phyloP scores from a whole-genome alignment of 2,329 filamentous ascomycete species.

The Pseudovirgaria hyperparasitica region DNA sequence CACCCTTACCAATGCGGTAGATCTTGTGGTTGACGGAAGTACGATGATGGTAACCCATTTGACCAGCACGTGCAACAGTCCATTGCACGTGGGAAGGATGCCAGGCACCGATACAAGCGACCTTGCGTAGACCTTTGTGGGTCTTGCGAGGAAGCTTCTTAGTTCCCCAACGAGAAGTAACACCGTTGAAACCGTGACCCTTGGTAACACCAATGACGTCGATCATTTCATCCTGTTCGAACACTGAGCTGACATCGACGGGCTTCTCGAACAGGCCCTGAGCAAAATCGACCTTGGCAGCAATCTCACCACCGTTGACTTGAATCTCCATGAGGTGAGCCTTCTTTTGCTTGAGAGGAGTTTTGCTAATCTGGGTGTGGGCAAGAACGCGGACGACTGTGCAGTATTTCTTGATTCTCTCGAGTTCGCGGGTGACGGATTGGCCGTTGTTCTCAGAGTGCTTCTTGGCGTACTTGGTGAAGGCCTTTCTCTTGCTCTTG shows the following conservation, averaged over 20 bases:
- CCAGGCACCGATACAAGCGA: slow-evolving; percentile 99
- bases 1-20: slow-evolving; percentile 93
- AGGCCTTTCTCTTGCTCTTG: slow-evolving; percentile 99
- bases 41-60: slow-evolving; percentile 99
- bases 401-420: slow-evolving; percentile 99
- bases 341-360: slow-evolving; percentile 99
- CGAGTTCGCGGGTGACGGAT: slow-evolving; percentile 90
- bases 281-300: slow-evolving; percentile 95
- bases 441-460: slow-evolving; percentile 87
- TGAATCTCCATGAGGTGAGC: slow-evolving; percentile 99
- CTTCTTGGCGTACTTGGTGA: slow-evolving; percentile 99
- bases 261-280: slow-evolving; percentile 98
- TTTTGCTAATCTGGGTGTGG: slow-evolving; percentile 99
- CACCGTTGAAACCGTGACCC: slow-evolving; percentile 97
- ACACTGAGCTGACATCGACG: slow-evolving; percentile 82
- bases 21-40: slow-evolving; percentile 99
- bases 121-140: slow-evolving; percentile 99
- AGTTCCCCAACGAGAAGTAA: slow-evolving; percentile 96
- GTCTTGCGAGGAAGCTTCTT: slow-evolving; percentile 99
- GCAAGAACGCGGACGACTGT: slow-evolving; percentile 97
- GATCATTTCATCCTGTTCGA: slow-evolving; percentile 99
- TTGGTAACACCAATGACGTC: slow-evolving; percentile 99
- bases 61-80: slow-evolving; percentile 99
- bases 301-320: slow-evolving; percentile 91
- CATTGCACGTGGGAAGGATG: slow-evolving; percentile 99